These are phyloP conservation scores for Achaetomiella virescens DNA, from an alignment of 495 filamentous ascomycete species.

Conservation along the genomic window DNA sequence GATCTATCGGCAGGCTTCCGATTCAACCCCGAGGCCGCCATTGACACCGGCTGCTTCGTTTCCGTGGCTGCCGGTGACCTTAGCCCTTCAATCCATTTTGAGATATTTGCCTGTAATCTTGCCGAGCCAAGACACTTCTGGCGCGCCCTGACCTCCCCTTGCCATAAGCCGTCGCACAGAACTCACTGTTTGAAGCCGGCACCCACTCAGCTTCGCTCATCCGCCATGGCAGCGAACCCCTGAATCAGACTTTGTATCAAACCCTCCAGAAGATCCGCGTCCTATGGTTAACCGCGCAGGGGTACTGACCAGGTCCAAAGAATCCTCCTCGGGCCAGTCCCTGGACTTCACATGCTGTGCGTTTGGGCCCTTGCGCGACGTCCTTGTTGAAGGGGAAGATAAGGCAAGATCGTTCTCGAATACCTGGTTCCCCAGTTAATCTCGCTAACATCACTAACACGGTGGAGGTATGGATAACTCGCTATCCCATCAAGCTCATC, in stretches of 20 bases:
- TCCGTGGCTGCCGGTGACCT: no score
- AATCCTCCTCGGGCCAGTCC: no score
- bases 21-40: no score
- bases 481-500: no score
- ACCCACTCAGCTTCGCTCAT: slow-evolving; percentile 1
- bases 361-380: not conserved
- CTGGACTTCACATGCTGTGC: no score
- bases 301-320: not conserved
- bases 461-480: no score
- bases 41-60: no score
- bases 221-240: slow-evolving; percentile 6
- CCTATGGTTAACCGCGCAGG: not conserved
- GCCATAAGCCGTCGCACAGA: not conserved
- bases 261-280: slow-evolving; percentile 1
- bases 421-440: not conserved
- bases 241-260: slow-evolving; percentile 13
- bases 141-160: not conserved
- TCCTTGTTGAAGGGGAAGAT: not conserved
- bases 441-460: no score
- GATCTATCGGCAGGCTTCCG: no score
- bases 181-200: not conserved
- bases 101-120: no score
- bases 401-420: not conserved
- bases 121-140: not conserved
- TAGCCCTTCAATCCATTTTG: no score